phyloP scores from a whole-genome alignment of 2,329 filamentous ascomycete species.

The Trichoderma sp. region DNA sequence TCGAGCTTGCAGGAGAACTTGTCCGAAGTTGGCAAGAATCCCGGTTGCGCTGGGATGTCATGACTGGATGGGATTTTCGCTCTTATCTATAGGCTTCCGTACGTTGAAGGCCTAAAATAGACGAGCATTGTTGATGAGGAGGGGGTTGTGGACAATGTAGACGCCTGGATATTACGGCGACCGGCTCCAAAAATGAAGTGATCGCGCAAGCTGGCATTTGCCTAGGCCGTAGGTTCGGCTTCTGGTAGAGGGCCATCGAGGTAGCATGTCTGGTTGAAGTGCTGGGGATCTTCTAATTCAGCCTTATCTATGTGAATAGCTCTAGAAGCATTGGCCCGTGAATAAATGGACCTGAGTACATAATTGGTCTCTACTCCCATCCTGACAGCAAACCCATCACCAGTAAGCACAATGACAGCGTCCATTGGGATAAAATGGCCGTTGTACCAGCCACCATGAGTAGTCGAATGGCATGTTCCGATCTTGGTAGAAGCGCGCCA shows the following conservation, averaged over 20 bases:
- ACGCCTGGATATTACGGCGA: slow-evolving; percentile 57
- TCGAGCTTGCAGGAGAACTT: slow-evolving; percentile 12
- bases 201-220: slow-evolving; percentile 44
- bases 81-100: not conserved
- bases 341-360: not conserved
- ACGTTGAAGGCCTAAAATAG: slow-evolving; percentile 49
- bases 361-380: accelerated
- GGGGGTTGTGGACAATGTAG: slow-evolving; percentile 48
- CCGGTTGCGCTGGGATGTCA: slow-evolving; percentile 9
- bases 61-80: slow-evolving; percentile 14
- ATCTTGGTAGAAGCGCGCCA: slow-evolving; percentile 28
- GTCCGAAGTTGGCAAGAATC: slow-evolving; percentile 6
- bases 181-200: slow-evolving; percentile 56
- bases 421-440: slow-evolving; percentile 8
- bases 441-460: slow-evolving; percentile 1
- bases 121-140: slow-evolving; percentile 47
- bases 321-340: not conserved
- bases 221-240: slow-evolving; percentile 28
- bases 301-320: slow-evolving; percentile 17
- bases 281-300: slow-evolving; percentile 10
- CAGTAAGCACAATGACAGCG: slow-evolving; percentile 3
- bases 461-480: slow-evolving; percentile 1
- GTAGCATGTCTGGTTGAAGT: slow-evolving; percentile 22
- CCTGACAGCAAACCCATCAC: not conserved
- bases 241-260: slow-evolving; percentile 27